phyloP scores from a whole-genome alignment of 305 asterid genomes.

The Lippia alba region DNA sequence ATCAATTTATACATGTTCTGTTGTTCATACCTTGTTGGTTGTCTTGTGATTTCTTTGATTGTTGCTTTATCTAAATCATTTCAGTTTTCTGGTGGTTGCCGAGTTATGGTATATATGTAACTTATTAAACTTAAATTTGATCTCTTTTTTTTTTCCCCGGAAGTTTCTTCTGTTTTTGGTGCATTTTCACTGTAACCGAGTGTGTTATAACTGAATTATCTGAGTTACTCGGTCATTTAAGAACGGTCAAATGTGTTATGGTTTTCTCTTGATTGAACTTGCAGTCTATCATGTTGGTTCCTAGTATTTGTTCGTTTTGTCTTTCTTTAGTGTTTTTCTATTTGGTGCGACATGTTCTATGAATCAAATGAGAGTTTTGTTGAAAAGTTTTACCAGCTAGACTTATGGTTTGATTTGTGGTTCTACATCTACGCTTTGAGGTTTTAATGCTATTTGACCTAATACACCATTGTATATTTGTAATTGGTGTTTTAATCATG shows the following conservation, averaged over 20 bases:
- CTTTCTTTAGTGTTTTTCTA: background rate
- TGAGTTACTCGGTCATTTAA: background rate
- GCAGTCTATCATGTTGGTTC: background rate
- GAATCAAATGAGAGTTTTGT: conserved; percentile 3
- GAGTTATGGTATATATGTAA: background rate
- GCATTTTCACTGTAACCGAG: conserved; percentile 1
- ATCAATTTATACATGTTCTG: background rate
- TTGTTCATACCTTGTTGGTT: background rate
- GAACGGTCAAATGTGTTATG: background rate
- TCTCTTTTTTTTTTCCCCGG: conserved; percentile 21
- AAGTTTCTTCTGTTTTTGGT: conserved; percentile 1
- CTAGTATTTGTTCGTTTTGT: background rate
- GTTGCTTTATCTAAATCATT: conserved; percentile 33
- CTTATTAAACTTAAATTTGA: conserved; percentile 22
- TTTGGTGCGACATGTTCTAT: background rate
- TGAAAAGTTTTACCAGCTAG: conserved; percentile 6
- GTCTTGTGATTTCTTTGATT: background rate
- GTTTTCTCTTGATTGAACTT: background rate
- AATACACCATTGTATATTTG: background rate
- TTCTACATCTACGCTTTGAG: background rate
- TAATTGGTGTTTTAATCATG: conserved; percentile 10
- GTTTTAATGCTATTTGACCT: background rate
- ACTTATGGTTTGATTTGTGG: background rate
- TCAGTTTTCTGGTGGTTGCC: background rate
- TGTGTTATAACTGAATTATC: background rate